Conservation (phyloP, 371 early-diverging fungal genomes). For the Mycotypha africana region DNA sequence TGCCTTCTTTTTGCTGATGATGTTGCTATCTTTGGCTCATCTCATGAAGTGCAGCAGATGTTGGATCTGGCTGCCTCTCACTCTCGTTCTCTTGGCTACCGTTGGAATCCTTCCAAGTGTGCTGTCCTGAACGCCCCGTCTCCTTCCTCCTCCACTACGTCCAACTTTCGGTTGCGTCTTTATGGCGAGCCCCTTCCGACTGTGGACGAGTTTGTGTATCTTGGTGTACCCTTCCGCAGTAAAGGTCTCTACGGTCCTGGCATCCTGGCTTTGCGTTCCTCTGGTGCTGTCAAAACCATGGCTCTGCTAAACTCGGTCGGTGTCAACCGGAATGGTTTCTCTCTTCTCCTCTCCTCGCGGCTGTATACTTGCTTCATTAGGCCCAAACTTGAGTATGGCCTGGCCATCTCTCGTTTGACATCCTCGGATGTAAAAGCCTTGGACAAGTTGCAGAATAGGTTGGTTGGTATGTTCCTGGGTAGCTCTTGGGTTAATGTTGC, state of each 20-base stretch:
- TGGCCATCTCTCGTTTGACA: background rate
- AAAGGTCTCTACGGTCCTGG: conserved; percentile 2
- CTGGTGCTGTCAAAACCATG: background rate
- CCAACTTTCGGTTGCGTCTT: too few relatives aligned
- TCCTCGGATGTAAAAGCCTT: background rate
- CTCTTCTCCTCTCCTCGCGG: background rate
- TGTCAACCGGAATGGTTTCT: background rate
- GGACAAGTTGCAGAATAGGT: background rate
- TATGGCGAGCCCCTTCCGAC: background rate
- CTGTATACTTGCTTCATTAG: conserved; percentile 12
- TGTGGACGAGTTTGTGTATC: conserved; percentile 1
- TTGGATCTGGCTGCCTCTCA: conserved; percentile 10
- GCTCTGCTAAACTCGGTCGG: conserved; percentile 1
- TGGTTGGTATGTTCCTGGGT: background rate
- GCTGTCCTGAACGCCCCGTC: conserved; percentile 5
- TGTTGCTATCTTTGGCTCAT: conserved; percentile 19
- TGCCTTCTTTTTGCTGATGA: conserved; percentile 25
- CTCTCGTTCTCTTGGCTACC: conserved; percentile 15
- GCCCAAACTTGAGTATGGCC: conserved; percentile 18
- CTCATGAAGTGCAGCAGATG: conserved; percentile 7
- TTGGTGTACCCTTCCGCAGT: conserved; percentile 6
- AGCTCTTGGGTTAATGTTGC: background rate
- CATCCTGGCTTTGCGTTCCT: background rate
- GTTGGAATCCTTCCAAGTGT: conserved; percentile 26
- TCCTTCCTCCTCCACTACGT: conserved; percentile 1